Conservation (phyloP, 352 stramenopile genomes). For the Thalassiosira ordinaria region DNA sequence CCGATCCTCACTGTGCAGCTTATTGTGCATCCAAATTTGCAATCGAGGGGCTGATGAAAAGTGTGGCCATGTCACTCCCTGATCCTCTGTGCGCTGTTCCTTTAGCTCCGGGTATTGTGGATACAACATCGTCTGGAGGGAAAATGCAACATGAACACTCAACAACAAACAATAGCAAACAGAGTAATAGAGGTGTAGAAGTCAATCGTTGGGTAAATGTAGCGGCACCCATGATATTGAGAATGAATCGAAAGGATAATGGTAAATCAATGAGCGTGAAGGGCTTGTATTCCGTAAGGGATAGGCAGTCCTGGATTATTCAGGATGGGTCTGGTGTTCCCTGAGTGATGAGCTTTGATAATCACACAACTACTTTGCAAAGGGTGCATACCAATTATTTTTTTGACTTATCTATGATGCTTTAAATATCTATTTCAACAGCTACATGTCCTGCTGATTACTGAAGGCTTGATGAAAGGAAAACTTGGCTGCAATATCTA, state of each 20-base stretch:
- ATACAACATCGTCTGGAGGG: background rate
- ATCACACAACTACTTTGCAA: too few species aligned
- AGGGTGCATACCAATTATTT: too few species aligned
- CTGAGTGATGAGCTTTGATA: too few species aligned
- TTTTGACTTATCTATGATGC: too few species aligned
- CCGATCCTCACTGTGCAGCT: constrained; percentile 17
- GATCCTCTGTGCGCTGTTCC: constrained; percentile 28
- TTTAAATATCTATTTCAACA: too few species aligned
- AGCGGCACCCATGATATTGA: constrained; percentile 34
- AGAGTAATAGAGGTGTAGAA: constrained; percentile 1
- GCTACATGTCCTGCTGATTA: too few species aligned
- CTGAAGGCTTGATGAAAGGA: too few species aligned
- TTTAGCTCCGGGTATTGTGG: constrained; percentile 4
- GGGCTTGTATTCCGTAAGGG: constrained; percentile 12
- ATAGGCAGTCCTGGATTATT: constrained; percentile 17
- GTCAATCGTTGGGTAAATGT: constrained; percentile 26
- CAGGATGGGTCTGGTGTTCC: background rate
- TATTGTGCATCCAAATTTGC: constrained; percentile 40
- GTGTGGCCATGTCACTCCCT: constrained; percentile 42
- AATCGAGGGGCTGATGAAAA: constrained; percentile 36
- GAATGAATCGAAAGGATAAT: constrained; percentile 35
- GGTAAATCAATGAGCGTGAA: constrained; percentile 39
- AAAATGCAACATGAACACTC: background rate
- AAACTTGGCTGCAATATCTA: too few species aligned
- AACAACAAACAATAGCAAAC: background rate